Evolutionary conservation across 164 flowering plant species (phyloP).

Genomic region (Vitis rotundifolia): DNA sequence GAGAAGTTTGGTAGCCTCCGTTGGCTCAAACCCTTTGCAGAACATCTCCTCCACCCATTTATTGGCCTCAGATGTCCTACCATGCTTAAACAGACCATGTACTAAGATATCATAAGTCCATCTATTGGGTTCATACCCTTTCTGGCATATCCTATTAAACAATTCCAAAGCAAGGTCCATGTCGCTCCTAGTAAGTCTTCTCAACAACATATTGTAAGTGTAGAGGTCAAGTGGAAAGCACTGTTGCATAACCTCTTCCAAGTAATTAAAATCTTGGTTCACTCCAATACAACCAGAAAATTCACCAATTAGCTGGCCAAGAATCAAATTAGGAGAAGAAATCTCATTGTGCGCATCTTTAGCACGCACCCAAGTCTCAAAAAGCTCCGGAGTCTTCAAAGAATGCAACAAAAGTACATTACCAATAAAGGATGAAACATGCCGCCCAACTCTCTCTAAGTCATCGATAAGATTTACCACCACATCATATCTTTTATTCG

Average conservation of each 20-base stretch:
- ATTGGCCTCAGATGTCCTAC: constrained; percentile 52
- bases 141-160: constrained; percentile 41
- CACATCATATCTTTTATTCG: constrained; percentile 28
- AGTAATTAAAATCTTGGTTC: constrained; percentile 22
- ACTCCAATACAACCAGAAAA: constrained; percentile 44
- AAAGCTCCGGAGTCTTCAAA: constrained; percentile 31
- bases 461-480: constrained; percentile 51
- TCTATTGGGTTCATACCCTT: constrained; percentile 63
- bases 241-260: constrained; percentile 50
- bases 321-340: constrained; percentile 24
- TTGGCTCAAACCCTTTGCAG: constrained; percentile 37
- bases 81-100: constrained; percentile 45
- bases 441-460: constrained; percentile 42
- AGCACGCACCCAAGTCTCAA: constrained; percentile 46
- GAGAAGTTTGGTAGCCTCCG: constrained; percentile 6
- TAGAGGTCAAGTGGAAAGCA: constrained; percentile 54
- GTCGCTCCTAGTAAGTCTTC: constrained; percentile 31
- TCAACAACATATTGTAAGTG: constrained; percentile 72
- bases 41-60: constrained; percentile 53
- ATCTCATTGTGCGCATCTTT: constrained; percentile 21
- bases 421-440: constrained; percentile 63
- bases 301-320: constrained; percentile 51
- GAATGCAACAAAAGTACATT: constrained; percentile 62
- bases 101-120: constrained; percentile 64
- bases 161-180: constrained; percentile 45